phyloP scores from a whole-genome alignment of 2,329 filamentous ascomycete genomes.

The Diplodia seriata region DNA sequence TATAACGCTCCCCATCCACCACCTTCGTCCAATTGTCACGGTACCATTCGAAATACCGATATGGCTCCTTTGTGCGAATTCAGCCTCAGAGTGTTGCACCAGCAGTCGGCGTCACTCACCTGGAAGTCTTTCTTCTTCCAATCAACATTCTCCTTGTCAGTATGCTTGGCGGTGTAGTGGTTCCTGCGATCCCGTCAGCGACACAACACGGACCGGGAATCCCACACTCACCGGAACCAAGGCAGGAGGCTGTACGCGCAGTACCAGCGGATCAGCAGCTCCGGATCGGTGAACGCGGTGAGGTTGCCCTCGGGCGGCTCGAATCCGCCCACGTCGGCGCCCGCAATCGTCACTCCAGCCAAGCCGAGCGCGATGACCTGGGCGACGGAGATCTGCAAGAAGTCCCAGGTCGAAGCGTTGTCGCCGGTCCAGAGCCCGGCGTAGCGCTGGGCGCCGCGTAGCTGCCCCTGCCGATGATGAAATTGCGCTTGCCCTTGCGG shows the following conservation, averaged over 20 bases:
- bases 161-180: constrained; percentile 41
- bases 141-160: not conserved
- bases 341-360: constrained; percentile 48
- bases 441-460: constrained; percentile 49
- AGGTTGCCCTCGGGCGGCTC: constrained; percentile 34
- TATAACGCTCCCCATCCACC: no score
- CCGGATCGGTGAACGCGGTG: constrained; percentile 43
- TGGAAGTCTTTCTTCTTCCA: no score
- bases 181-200: constrained; percentile 37
- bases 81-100: no score
- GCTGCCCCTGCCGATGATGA: constrained; percentile 51
- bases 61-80: no score
- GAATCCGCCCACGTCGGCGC: constrained; percentile 50
- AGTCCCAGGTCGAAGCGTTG: constrained; percentile 49
- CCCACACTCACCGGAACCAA: constrained; percentile 37
- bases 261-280: constrained; percentile 50
- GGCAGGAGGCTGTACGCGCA: constrained; percentile 45
- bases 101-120: no score
- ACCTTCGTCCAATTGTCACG: no score
- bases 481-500: constrained; percentile 45
- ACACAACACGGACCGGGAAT: no score
- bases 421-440: constrained; percentile 52
- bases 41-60: no score
- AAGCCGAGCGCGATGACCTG: constrained; percentile 49
- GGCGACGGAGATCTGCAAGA: constrained; percentile 46